Evolutionary conservation across 1,139 yeast species (phyloP).

Genomic region (Kurtzmaniella quercitrusa): DNA sequence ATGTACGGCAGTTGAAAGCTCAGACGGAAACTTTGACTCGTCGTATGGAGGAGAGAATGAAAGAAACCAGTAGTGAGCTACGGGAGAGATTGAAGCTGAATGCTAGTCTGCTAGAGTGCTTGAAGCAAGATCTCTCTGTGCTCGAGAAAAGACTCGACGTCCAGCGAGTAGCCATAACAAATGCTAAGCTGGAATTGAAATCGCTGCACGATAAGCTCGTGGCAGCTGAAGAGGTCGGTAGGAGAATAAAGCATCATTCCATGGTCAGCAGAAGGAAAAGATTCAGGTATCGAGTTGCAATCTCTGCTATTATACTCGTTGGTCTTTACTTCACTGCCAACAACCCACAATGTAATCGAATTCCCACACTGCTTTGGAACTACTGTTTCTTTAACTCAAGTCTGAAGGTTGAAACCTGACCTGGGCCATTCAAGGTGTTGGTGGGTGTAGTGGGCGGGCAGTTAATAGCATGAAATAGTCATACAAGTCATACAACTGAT

Average conservation of each 20-base stretch:
- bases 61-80: conserved; percentile 18
- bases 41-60: conserved; percentile 14
- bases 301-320: background rate
- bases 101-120: conserved; percentile 24
- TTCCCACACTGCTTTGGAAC: background rate
- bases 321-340: background rate
- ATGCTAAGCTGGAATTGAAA: background rate
- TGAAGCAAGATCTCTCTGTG: conserved; percentile 19
- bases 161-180: background rate
- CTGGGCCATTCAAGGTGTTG: too few relatives aligned
- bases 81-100: conserved; percentile 27
- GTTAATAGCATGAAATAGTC: too few relatives aligned
- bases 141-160: background rate
- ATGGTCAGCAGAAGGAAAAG: background rate
- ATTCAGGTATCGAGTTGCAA: background rate
- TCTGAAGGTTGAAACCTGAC: background rate
- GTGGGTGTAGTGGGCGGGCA: too few relatives aligned
- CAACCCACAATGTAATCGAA: background rate
- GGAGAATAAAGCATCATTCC: background rate
- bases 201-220: background rate
- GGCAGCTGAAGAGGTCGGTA: background rate
- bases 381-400: background rate
- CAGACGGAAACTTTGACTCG: conserved; percentile 9
- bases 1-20: conserved; percentile 6
- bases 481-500: too few relatives aligned